phyloP scores from a whole-genome alignment of 179 eudicot genomes.

The Drosera spatulata region DNA sequence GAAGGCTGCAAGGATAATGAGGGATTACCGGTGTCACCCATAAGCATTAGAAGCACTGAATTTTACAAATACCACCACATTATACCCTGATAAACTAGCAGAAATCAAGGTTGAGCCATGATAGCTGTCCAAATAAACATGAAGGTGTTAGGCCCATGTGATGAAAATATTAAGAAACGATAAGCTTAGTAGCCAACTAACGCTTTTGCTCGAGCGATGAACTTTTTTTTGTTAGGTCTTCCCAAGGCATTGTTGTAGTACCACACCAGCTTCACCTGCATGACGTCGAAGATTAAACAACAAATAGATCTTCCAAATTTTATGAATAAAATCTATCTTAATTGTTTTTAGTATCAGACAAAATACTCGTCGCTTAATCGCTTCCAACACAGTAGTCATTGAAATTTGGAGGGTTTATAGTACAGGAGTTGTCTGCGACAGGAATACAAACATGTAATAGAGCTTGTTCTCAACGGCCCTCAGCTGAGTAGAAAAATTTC shows the following conservation, averaged over 20 bases:
- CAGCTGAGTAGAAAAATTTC: constrained; percentile 52
- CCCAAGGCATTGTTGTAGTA: constrained; percentile 90
- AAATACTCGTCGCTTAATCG: background rate
- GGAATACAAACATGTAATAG: constrained; percentile 23
- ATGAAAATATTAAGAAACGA: constrained; percentile 1
- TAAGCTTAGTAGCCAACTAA: constrained; percentile 15
- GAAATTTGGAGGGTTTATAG: background rate
- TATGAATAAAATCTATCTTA: background rate
- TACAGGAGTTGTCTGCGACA: constrained; percentile 45
- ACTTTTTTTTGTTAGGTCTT: constrained; percentile 80
- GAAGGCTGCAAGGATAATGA: constrained; percentile 33
- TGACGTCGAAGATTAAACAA: constrained; percentile 3
- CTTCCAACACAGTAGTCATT: background rate
- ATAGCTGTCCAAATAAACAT: constrained; percentile 43
- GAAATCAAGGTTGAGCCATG: constrained; percentile 90
- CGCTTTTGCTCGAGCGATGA: constrained; percentile 80
- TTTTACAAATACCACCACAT: background rate
- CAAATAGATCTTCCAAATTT: background rate
- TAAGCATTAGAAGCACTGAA: background rate
- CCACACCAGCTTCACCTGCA: constrained; percentile 90
- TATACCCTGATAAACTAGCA: constrained; percentile 91
- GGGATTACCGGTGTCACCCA: no score
- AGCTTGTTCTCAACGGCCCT: constrained; percentile 46
- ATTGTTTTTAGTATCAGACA: background rate
- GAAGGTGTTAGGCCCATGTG: constrained; percentile 4